These are phyloP conservation scores for Backusella tuberculispora DNA, from an alignment of 192 early-diverging fungal genomes.

Conservation along the genomic window DNA sequence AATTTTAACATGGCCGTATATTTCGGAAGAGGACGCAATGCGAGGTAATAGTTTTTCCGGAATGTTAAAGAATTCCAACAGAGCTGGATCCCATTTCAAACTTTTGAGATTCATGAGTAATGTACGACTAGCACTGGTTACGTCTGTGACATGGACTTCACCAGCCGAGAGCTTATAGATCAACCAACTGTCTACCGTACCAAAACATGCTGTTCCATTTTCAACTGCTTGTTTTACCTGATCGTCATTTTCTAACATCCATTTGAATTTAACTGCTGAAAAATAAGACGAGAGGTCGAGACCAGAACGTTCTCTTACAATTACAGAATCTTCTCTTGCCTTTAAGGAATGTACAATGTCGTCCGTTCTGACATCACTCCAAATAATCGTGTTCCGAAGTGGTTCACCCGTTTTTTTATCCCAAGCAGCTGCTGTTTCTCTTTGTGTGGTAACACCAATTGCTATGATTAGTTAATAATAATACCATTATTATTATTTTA, in stretches of 20 bases:
- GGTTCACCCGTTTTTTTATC: conserved; percentile 79
- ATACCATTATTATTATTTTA: too few relatives aligned
- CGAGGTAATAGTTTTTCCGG: conserved; percentile 60
- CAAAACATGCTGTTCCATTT: conserved; percentile 75
- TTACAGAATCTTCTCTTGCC: conserved; percentile 40
- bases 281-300: conserved; percentile 93
- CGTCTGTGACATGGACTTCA: conserved; percentile 84
- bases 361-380: conserved; percentile 88
- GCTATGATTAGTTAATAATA: neutral
- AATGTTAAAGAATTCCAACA: conserved; percentile 77
- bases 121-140: conserved; percentile 92
- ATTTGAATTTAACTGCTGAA: conserved; percentile 87
- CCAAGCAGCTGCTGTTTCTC: conserved; percentile 92
- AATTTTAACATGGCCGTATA: conserved; percentile 63
- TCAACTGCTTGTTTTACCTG: conserved; percentile 75
- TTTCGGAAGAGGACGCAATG: conserved; percentile 81
- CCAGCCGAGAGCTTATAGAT: conserved; percentile 89
- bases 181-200: conserved; percentile 95
- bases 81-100: conserved; percentile 77
- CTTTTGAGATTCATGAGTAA: conserved; percentile 90
- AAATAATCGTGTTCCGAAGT: conserved; percentile 87
- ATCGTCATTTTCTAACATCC: conserved; percentile 84
- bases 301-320: conserved; percentile 64
- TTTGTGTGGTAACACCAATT: conserved; percentile 93
- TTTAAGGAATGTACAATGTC: conserved; percentile 70